phyloP scores from a whole-genome alignment of 768 basidiomycete genomes.

The Termitomyces sp. region DNA sequence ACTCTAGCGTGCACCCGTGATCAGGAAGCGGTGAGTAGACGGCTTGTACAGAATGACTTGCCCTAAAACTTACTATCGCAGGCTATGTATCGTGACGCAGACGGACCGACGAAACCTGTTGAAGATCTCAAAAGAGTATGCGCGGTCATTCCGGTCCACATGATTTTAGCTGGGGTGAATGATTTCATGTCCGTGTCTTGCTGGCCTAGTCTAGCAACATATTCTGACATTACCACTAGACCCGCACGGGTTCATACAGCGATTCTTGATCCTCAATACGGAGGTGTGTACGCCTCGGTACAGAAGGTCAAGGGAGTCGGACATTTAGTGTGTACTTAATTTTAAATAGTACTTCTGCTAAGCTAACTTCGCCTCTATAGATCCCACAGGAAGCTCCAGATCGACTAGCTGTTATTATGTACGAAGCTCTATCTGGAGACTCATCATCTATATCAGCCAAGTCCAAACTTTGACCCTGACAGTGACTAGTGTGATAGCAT shows the following conservation, averaged over 20 bases:
- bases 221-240: constrained; percentile 12
- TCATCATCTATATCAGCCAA: not conserved
- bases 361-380: constrained; percentile 3
- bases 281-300: constrained; percentile 22
- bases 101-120: constrained; percentile 50
- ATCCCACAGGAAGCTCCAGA: constrained; percentile 21
- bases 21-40: constrained; percentile 50
- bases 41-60: not conserved
- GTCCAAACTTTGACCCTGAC: constrained; percentile 6
- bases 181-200: constrained; percentile 45
- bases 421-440: constrained; percentile 6
- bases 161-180: constrained; percentile 43
- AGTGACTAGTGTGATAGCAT: not conserved
- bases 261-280: constrained; percentile 22
- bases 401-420: constrained; percentile 13
- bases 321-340: constrained; percentile 19
- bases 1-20: constrained; percentile 53
- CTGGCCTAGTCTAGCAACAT: not conserved
- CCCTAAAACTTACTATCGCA: constrained; percentile 13
- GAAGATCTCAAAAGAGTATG: constrained; percentile 36
- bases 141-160: constrained; percentile 38
- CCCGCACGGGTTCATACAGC: constrained; percentile 24
- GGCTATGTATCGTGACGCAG: constrained; percentile 60
- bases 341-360: not conserved
- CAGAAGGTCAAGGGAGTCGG: constrained; percentile 19